A percentile compares a stretch with the other conserved stretches of the same genome.
Evolutionary conservation across 805 yeast species (phyloP).

Genomic region (Saturnispora dispora): DNA sequence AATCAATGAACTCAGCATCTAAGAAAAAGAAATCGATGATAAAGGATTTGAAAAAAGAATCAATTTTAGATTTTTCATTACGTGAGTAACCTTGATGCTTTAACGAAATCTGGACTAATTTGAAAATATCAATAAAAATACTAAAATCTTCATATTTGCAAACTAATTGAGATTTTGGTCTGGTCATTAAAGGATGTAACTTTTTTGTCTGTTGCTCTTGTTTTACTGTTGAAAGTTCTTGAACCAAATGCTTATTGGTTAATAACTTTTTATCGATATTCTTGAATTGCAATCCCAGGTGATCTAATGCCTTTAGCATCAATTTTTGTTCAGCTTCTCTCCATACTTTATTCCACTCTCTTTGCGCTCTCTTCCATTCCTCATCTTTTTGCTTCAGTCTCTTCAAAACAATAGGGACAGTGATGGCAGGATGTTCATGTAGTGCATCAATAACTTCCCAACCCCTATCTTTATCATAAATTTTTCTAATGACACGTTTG

Average conservation of each 20-base stretch:
- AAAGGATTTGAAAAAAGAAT: constrained; percentile 61
- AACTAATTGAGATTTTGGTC: constrained; percentile 60
- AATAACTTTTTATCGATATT: constrained; percentile 90
- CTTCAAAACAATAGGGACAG: constrained; percentile 87
- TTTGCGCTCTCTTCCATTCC: constrained; percentile 96
- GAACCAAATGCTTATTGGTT: constrained; percentile 81
- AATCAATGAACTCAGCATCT: constrained; percentile 40
- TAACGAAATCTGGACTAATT: constrained; percentile 58
- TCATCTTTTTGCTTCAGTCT: constrained; percentile 96
- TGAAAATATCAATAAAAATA: constrained; percentile 64
- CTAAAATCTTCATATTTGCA: constrained; percentile 57
- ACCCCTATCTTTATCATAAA: constrained; percentile 91
- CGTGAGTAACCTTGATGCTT: constrained; percentile 67
- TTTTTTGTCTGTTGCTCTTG: constrained; percentile 86
- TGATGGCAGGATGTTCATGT: constrained; percentile 90
- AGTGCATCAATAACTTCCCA: constrained; percentile 93
- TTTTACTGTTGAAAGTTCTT: constrained; percentile 87
- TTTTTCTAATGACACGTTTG: constrained; percentile 84
- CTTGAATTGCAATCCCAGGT: constrained; percentile 89
- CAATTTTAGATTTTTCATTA: constrained; percentile 70
- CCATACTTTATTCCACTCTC: constrained; percentile 99
- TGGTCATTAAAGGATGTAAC: constrained; percentile 76
- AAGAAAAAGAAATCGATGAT: constrained; percentile 63
- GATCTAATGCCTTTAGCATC: constrained; percentile 88
- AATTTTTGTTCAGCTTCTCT: constrained; percentile 95